Evolutionary conservation across 129 eudicot species (phyloP).

Genomic region (Flaveria linearis): DNA sequence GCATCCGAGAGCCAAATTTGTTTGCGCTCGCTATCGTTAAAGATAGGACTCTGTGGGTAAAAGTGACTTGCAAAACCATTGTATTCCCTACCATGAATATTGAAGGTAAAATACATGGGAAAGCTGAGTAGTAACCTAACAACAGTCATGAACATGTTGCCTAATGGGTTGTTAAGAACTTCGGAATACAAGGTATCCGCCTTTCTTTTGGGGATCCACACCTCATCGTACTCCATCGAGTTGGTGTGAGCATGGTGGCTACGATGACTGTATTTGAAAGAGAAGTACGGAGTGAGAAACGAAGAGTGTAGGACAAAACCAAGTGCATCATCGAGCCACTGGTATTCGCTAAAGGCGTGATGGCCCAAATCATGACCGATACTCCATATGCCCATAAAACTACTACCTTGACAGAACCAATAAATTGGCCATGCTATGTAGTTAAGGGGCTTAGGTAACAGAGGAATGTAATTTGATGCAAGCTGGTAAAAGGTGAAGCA

Average conservation of each 20-base stretch:
- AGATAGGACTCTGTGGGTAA: conserved; percentile 11
- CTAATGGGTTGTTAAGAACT: conserved; percentile 29
- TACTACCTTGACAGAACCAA: conserved; percentile 35
- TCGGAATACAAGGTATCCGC: conserved; percentile 22
- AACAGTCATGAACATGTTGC: conserved; percentile 25
- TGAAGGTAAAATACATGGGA: conserved; percentile 35
- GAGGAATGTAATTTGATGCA: conserved; percentile 23
- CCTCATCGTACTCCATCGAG: conserved; percentile 35
- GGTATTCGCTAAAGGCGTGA: conserved; percentile 18
- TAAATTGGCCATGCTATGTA: conserved; percentile 38
- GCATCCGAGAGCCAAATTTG: no score
- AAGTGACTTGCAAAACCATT: conserved; percentile 26
- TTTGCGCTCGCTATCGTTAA: conserved; percentile 2
- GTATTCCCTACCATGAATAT: conserved; percentile 23
- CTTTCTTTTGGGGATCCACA: conserved; percentile 32
- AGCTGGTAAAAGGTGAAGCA: conserved; percentile 24
- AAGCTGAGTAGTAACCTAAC: conserved; percentile 28
- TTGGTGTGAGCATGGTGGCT: conserved; percentile 39
- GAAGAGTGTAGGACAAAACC: conserved; percentile 26
- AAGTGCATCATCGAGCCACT: conserved; percentile 23
- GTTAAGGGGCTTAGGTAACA: conserved; percentile 24
- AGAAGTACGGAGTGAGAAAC: conserved; percentile 23
- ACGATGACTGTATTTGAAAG: conserved; percentile 33
- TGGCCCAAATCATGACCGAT: conserved; percentile 38
- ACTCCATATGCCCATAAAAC: conserved; percentile 32